phyloP scores from a whole-genome alignment of 163 green algal genomes.

The Chlamydomonas reinhardtii region DNA sequence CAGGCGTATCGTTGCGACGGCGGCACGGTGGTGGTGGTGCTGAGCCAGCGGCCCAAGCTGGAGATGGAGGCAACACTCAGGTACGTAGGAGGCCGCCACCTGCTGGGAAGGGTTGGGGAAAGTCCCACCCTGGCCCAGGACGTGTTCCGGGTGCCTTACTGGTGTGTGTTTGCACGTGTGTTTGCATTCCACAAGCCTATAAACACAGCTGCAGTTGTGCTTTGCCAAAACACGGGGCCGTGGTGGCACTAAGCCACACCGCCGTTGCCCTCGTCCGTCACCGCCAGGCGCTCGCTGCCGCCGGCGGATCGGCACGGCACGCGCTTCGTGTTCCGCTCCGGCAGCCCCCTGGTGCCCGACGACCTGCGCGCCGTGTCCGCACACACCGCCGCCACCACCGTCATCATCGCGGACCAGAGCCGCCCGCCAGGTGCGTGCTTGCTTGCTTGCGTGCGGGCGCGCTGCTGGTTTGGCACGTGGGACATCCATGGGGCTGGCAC shows the following conservation, averaged over 20 bases:
- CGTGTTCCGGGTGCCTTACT: too few relatives aligned
- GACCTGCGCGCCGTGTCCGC: not conserved
- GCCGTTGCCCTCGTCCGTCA: too few relatives aligned
- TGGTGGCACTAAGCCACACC: too few relatives aligned
- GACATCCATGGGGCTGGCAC: too few relatives aligned
- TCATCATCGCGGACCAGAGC: slow-evolving; percentile 64
- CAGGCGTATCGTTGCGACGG: slow-evolving; percentile 49
- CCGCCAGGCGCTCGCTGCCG: slow-evolving; percentile 51
- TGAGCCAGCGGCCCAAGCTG: slow-evolving; percentile 60
- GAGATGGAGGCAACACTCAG: slow-evolving; percentile 64
- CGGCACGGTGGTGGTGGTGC: slow-evolving; percentile 58
- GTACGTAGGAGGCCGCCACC: too few relatives aligned
- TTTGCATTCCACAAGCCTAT: too few relatives aligned
- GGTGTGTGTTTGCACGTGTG: too few relatives aligned
- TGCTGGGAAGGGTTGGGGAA: not conserved
- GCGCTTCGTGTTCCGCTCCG: slow-evolving; percentile 63
- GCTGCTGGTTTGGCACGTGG: too few relatives aligned
- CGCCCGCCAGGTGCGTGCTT: slow-evolving; percentile 2
- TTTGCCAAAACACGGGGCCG: too few relatives aligned
- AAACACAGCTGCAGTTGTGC: too few relatives aligned
- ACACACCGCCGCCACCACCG: slow-evolving; percentile 27
- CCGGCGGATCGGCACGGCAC: slow-evolving; percentile 44
- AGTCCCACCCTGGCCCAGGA: too few relatives aligned
- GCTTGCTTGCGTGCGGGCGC: too few relatives aligned
- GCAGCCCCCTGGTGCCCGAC: slow-evolving; percentile 48